A percentile compares a stretch with the other conserved stretches of the same genome.
Evolutionary conservation across 129 eudicot genomes (phyloP).

Genomic region (Artemisia tridentata): DNA sequence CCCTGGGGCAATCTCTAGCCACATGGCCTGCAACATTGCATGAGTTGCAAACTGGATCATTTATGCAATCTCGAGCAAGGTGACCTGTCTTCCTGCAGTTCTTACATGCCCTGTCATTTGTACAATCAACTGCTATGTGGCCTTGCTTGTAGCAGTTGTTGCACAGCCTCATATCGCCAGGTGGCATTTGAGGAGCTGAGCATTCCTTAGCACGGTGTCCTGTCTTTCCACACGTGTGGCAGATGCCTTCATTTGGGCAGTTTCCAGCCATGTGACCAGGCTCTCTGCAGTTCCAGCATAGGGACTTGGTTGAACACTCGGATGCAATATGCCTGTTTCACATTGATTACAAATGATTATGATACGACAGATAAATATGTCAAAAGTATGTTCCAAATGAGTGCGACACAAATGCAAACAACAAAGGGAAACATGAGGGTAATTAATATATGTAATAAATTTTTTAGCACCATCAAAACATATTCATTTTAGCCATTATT

Average conservation of each 20-base stretch:
- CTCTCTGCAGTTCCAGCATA: slow-evolving; percentile 97
- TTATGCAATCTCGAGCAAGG: slow-evolving; percentile 83
- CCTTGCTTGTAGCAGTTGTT: slow-evolving; percentile 96
- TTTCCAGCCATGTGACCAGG: slow-evolving; percentile 97
- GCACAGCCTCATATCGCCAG: slow-evolving; percentile 86
- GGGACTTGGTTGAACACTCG: slow-evolving; percentile 82
- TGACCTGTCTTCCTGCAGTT: slow-evolving; percentile 94
- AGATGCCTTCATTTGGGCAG: slow-evolving; percentile 90
- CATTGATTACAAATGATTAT: not conserved
- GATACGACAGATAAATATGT: no score
- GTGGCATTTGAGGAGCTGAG: slow-evolving; percentile 60
- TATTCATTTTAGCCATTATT: not conserved
- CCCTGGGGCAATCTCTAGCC: slow-evolving; percentile 81
- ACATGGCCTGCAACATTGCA: slow-evolving; percentile 86
- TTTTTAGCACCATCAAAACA: not conserved
- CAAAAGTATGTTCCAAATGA: no score
- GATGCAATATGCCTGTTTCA: slow-evolving; percentile 77
- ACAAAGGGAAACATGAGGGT: no score
- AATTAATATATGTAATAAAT: no score
- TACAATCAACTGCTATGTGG: slow-evolving; percentile 82
- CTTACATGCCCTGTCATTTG: slow-evolving; percentile 96
- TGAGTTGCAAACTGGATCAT: slow-evolving; percentile 85
- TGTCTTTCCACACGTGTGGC: slow-evolving; percentile 92
- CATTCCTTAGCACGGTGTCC: slow-evolving; percentile 94
- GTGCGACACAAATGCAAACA: no score